A percentile compares a stretch with the other conserved stretches of the same genome.
Conservation (phyloP, 768 basidiomycete species). For the Tylopilus vinaceipallidus region DNA sequence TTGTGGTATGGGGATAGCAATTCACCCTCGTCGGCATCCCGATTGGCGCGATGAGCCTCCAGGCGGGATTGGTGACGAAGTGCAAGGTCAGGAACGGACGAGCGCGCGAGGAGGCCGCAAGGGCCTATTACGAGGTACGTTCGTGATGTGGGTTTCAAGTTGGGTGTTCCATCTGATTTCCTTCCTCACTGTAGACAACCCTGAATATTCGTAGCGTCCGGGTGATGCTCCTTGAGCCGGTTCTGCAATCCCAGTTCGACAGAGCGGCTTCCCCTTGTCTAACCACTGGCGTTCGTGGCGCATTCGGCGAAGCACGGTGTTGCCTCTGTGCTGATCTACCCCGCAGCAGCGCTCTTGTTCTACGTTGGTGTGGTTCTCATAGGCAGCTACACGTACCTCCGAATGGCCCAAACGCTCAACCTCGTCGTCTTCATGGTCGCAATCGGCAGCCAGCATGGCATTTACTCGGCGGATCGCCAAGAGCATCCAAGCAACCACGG, state of each 20-base stretch:
- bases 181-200: constrained; percentile 50
- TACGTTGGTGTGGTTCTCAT: constrained; percentile 87
- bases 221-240: constrained; percentile 76
- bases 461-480: constrained; percentile 86
- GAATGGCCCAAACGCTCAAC: constrained; percentile 88
- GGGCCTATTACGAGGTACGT: constrained; percentile 38
- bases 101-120: too few relatives aligned
- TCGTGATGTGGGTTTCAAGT: neutral
- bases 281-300: constrained; percentile 69
- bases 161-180: neutral
- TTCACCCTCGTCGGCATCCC: constrained; percentile 90
- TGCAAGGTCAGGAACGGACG: too few relatives aligned
- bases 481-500: constrained; percentile 76
- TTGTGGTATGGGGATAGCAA: constrained; percentile 85
- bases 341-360: constrained; percentile 90
- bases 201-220: constrained; percentile 85
- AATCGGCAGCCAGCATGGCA: constrained; percentile 83
- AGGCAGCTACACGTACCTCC: constrained; percentile 75
- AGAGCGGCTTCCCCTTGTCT: constrained; percentile 58
- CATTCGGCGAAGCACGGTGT: constrained; percentile 85
- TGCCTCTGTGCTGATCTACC: constrained; percentile 79
- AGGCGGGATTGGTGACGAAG: too few relatives aligned
- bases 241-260: constrained; percentile 72
- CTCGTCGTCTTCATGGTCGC: constrained; percentile 92
- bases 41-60: constrained; percentile 41